Conservation (phyloP, 169 alveolate species). For the Plasmodium fragile region DNA sequence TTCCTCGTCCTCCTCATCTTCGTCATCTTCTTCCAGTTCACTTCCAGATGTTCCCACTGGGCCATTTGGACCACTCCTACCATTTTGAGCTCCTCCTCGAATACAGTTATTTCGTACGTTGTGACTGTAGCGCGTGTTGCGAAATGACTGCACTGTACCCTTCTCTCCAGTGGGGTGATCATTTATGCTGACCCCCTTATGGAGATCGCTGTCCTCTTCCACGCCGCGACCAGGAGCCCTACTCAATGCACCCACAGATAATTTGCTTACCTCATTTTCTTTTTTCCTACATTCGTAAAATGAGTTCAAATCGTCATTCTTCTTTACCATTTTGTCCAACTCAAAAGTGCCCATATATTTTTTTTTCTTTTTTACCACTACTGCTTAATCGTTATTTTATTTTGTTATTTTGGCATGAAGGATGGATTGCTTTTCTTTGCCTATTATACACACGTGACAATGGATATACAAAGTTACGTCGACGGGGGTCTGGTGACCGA, state of each 20-base stretch:
- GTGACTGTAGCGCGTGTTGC: not conserved
- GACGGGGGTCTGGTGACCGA: not conserved
- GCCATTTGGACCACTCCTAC: not conserved
- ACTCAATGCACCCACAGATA: not conserved
- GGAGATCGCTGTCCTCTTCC: not conserved
- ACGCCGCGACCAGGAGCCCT: not conserved
- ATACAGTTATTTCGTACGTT: not conserved
- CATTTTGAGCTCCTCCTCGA: not conserved
- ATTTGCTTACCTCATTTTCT: conserved; percentile 19
- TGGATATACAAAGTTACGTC: not conserved
- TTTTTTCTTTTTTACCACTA: not conserved
- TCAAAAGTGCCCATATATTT: not conserved
- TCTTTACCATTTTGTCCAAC: conserved; percentile 19
- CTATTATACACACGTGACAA: not conserved
- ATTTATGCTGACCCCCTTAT: not conserved
- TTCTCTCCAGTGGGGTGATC: not conserved
- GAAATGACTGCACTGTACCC: not conserved
- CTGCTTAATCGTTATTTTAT: not conserved
- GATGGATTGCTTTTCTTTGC: not conserved
- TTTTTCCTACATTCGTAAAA: conserved; percentile 1
- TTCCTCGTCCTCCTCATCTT: not conserved
- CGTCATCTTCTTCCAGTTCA: not conserved
- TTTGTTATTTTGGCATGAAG: not conserved
- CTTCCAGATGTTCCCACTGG: not conserved
- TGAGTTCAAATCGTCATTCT: conserved; percentile 17